A percentile compares a stretch with the other conserved stretches of the same genome.
phyloP scores from a whole-genome alignment of 2,329 filamentous ascomycete genomes.

The Venturia asperata region DNA sequence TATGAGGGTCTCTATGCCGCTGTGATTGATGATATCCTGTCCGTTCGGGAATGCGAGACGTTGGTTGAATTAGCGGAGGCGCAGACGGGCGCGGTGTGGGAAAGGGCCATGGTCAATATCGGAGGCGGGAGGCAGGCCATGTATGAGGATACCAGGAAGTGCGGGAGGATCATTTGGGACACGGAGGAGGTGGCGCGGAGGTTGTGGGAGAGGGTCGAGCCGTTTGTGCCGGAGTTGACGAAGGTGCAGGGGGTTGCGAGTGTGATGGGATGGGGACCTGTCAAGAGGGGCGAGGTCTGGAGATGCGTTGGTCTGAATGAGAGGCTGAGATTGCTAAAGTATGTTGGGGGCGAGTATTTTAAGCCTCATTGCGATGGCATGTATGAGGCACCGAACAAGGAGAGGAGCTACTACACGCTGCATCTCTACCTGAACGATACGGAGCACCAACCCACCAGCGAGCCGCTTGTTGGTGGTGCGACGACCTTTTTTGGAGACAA shows the following conservation, averaged over 20 bases:
- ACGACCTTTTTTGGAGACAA: slow-evolving; percentile 43
- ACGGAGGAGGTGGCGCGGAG: slow-evolving; percentile 52
- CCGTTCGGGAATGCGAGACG: slow-evolving; percentile 53
- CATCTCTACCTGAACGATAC: slow-evolving; percentile 50
- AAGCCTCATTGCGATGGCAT: slow-evolving; percentile 61
- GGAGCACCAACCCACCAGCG: slow-evolving; percentile 25
- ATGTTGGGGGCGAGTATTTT: slow-evolving; percentile 66
- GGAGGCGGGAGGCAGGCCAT: slow-evolving; percentile 55
- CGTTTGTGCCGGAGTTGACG: slow-evolving; percentile 43
- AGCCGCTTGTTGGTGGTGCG: slow-evolving; percentile 45
- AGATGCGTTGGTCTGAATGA: slow-evolving; percentile 54
- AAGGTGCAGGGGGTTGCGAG: slow-evolving; percentile 33
- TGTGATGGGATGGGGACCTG: slow-evolving; percentile 35
- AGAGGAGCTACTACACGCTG: slow-evolving; percentile 48
- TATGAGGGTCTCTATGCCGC: slow-evolving; percentile 52
- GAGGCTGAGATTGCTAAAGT: slow-evolving; percentile 67
- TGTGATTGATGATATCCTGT: slow-evolving; percentile 58
- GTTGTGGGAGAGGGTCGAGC: slow-evolving; percentile 52
- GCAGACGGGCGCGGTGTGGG: slow-evolving; percentile 48
- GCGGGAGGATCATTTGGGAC: slow-evolving; percentile 74
- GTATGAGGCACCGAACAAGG: slow-evolving; percentile 52
- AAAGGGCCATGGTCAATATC: slow-evolving; percentile 60
- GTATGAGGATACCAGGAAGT: slow-evolving; percentile 54
- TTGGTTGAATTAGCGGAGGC: slow-evolving; percentile 48
- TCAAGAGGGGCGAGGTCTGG: slow-evolving; percentile 30